These are phyloP conservation scores for Trapa bicornis DNA, from an alignment of 345 rosid species.

Conservation along the genomic window DNA sequence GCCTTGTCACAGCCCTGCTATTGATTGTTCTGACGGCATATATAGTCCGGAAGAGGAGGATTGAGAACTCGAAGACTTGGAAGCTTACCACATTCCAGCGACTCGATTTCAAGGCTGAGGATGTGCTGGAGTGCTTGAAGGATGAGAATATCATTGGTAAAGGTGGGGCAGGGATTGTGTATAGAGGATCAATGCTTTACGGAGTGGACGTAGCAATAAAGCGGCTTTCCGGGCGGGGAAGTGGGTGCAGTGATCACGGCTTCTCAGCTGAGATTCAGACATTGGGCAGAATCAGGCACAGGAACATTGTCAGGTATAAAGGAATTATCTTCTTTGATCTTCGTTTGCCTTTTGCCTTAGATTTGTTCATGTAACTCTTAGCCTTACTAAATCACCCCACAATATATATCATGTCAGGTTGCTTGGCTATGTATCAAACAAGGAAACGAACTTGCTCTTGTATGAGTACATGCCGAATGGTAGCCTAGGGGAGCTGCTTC, in stretches of 20 bases:
- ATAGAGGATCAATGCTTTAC: conserved; percentile 68
- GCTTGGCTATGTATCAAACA: conserved; percentile 68
- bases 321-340: background rate
- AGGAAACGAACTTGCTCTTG: conserved; percentile 65
- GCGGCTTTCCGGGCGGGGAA: conserved; percentile 50
- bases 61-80: conserved; percentile 46
- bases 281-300: conserved; percentile 68
- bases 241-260: conserved; percentile 58
- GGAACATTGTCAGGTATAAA: conserved; percentile 46
- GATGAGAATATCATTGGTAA: conserved; percentile 90
- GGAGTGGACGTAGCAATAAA: conserved; percentile 71
- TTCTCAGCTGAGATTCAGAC: conserved; percentile 93
- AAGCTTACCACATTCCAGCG: conserved; percentile 75
- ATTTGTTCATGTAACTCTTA: background rate
- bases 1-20: conserved; percentile 27
- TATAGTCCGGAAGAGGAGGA: conserved; percentile 31
- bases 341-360: background rate
- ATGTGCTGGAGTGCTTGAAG: conserved; percentile 63
- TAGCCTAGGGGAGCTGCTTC: conserved; percentile 77
- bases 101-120: conserved; percentile 66
- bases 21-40: conserved; percentile 32
- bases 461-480: conserved; percentile 91
- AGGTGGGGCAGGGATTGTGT: conserved; percentile 89
- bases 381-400: background rate
- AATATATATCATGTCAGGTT: conserved; percentile 15